These are phyloP conservation scores for Xenosphaeropsis pyriputrescens DNA, from an alignment of 2,329 filamentous ascomycete species.

Conservation along the genomic window DNA sequence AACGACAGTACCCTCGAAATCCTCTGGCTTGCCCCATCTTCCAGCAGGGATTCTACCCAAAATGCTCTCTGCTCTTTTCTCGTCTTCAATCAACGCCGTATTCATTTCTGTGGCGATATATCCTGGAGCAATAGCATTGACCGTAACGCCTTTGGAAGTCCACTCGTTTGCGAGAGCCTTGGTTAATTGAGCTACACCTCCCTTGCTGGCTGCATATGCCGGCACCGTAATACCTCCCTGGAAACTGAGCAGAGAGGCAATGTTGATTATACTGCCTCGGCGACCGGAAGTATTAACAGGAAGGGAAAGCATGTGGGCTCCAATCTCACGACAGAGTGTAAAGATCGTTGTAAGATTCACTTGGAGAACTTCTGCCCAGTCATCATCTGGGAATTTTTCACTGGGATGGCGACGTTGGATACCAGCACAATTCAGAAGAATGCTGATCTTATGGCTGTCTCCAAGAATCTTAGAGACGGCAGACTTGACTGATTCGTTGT, in stretches of 20 bases:
- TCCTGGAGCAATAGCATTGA: slow-evolving; percentile 81
- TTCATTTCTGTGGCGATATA: slow-evolving; percentile 97
- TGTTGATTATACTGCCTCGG: slow-evolving; percentile 63
- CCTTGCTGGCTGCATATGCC: slow-evolving; percentile 73
- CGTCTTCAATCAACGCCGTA: slow-evolving; percentile 60
- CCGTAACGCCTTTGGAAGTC: slow-evolving; percentile 62
- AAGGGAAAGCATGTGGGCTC: slow-evolving; percentile 57
- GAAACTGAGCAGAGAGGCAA: slow-evolving; percentile 66
- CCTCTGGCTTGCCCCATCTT: slow-evolving; percentile 69
- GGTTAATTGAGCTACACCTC: slow-evolving; percentile 68
- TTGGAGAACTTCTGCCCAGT: slow-evolving; percentile 72
- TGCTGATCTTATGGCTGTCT: slow-evolving; percentile 51
- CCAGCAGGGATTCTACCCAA: slow-evolving; percentile 70
- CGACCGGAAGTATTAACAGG: slow-evolving; percentile 32
- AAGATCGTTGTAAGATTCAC: slow-evolving; percentile 80
- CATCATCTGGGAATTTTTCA: slow-evolving; percentile 58
- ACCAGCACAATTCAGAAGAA: slow-evolving; percentile 76
- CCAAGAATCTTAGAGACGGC: slow-evolving; percentile 46
- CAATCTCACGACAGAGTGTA: slow-evolving; percentile 60
- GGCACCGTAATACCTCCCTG: slow-evolving; percentile 78
- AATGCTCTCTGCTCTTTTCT: slow-evolving; percentile 56
- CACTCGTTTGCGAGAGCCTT: slow-evolving; percentile 82
- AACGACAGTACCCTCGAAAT: slow-evolving; percentile 74
- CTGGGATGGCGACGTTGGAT: slow-evolving; percentile 70
- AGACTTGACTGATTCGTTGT: slow-evolving; percentile 38